Evolutionary conservation across 2,329 filamentous ascomycete species (phyloP).

Genomic region (Akanthomyces muscarius): DNA sequence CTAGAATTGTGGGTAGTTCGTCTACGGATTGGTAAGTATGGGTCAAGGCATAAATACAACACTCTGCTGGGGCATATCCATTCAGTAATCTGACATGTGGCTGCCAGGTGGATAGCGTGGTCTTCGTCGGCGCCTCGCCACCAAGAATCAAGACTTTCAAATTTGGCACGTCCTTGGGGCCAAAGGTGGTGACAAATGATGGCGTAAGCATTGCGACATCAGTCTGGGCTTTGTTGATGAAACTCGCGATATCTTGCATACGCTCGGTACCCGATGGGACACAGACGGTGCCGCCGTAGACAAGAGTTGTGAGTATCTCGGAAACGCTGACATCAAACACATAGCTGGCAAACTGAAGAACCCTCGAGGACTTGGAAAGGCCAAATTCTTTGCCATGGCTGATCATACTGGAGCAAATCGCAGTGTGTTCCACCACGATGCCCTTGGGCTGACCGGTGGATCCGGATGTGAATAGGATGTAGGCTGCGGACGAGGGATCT

Average conservation of each 20-base stretch:
- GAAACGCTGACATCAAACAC: constrained; percentile 15
- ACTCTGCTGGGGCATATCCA: constrained; percentile 40
- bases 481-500: background rate
- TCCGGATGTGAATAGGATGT: constrained; percentile 11
- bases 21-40: background rate
- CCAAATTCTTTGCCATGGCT: background rate
- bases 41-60: constrained; percentile 26
- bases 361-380: background rate
- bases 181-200: constrained; percentile 16
- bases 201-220: constrained; percentile 11
- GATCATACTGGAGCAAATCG: background rate
- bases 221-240: constrained; percentile 5
- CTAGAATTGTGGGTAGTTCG: background rate
- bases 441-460: constrained; percentile 3
- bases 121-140: constrained; percentile 31
- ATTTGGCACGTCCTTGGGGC: constrained; percentile 11
- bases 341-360: constrained; percentile 18
- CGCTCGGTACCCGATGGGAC: constrained; percentile 10
- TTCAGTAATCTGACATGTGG: constrained; percentile 33
- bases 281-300: constrained; percentile 12
- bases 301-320: constrained; percentile 14
- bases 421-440: background rate
- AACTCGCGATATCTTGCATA: constrained; percentile 1
- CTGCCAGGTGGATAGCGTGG: constrained; percentile 18
- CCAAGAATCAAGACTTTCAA: constrained; percentile 20